Conservation (phyloP, 2,329 filamentous ascomycete species). For the Hypoxylon sp. region DNA sequence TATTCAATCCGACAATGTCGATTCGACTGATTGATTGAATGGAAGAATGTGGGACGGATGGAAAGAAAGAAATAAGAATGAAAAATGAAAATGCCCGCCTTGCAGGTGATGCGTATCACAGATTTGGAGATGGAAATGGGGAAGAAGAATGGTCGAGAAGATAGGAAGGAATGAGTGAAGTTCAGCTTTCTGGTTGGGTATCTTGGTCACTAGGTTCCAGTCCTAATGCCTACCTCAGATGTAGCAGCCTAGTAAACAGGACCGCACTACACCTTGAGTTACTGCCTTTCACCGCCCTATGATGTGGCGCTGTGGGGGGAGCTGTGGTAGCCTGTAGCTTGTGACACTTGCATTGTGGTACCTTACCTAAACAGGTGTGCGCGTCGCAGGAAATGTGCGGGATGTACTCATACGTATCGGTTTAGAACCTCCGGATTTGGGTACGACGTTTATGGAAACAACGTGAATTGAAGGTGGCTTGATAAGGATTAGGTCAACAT, state of each 20-base stretch:
- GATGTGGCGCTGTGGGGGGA: conserved; percentile 1
- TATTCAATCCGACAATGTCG: conserved; percentile 24
- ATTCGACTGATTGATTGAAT: conserved; percentile 18
- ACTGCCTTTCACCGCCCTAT: conserved; percentile 26
- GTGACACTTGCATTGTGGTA: conserved; percentile 19
- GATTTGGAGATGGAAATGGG: conserved; percentile 32
- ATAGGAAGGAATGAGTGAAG: conserved; percentile 27
- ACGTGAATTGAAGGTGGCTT: conserved; percentile 5
- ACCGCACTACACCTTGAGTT: conserved; percentile 12
- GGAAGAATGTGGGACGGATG: conserved; percentile 17
- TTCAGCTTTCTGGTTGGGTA: conserved; percentile 17
- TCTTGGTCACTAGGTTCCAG: conserved; percentile 6
- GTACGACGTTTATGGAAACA: conserved; percentile 5
- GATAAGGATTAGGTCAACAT: conserved; percentile 26
- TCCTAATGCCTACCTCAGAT: too few relatives aligned
- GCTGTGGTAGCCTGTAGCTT: conserved; percentile 28
- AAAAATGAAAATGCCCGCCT: conserved; percentile 35
- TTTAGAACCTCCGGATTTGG: conserved; percentile 22
- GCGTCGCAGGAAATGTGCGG: conserved; percentile 27
- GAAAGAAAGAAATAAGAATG: conserved; percentile 13
- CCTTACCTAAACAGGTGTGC: conserved; percentile 29
- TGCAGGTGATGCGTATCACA: conserved; percentile 40
- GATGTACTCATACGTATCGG: conserved; percentile 12
- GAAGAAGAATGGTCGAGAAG: conserved; percentile 34
- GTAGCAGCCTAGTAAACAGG: too few relatives aligned